These are phyloP conservation scores for Diaporthe ilicicola DNA, from an alignment of 2,329 filamentous ascomycete species.

Conservation along the genomic window DNA sequence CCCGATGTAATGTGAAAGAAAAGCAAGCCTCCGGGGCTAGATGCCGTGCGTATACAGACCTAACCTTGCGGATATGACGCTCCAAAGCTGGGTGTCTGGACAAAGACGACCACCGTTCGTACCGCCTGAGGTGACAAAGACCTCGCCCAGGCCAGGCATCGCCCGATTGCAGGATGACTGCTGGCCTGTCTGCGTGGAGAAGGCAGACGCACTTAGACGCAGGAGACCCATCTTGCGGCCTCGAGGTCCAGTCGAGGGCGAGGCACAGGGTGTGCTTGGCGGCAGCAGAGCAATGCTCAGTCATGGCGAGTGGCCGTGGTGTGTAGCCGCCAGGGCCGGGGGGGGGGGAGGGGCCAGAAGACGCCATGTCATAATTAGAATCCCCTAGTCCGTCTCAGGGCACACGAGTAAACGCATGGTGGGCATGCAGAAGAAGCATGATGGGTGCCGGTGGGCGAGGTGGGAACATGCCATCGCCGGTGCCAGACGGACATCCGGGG, in stretches of 20 bases:
- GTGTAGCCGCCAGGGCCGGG: slow-evolving; percentile 25
- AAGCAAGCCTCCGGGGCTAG: background rate
- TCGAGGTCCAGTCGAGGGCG: slow-evolving; percentile 19
- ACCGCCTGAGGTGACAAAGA: slow-evolving; percentile 23
- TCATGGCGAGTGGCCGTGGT: slow-evolving; percentile 31
- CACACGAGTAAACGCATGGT: background rate
- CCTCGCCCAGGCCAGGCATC: slow-evolving; percentile 18
- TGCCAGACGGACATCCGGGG: background rate
- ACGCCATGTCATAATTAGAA: slow-evolving; percentile 24
- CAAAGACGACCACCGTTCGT: slow-evolving; percentile 17
- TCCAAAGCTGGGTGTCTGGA: slow-evolving; percentile 1
- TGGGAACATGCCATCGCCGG: background rate
- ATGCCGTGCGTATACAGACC: background rate
- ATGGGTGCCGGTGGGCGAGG: background rate
- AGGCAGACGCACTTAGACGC: slow-evolving; percentile 23
- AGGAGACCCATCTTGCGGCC: slow-evolving; percentile 11
- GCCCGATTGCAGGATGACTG: slow-evolving; percentile 10
- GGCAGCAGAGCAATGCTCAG: slow-evolving; percentile 30
- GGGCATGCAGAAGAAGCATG: background rate
- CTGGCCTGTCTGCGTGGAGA: slow-evolving; percentile 16
- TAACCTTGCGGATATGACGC: slow-evolving; percentile 28
- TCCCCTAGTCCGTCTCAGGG: slow-evolving; percentile 23
- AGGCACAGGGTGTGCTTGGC: slow-evolving; percentile 15
- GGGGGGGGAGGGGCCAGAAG: background rate
- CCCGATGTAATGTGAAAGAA: slow-evolving; percentile 5